These are phyloP conservation scores for Grammothele lineata DNA, from an alignment of 768 basidiomycete species.

Conservation along the genomic window DNA sequence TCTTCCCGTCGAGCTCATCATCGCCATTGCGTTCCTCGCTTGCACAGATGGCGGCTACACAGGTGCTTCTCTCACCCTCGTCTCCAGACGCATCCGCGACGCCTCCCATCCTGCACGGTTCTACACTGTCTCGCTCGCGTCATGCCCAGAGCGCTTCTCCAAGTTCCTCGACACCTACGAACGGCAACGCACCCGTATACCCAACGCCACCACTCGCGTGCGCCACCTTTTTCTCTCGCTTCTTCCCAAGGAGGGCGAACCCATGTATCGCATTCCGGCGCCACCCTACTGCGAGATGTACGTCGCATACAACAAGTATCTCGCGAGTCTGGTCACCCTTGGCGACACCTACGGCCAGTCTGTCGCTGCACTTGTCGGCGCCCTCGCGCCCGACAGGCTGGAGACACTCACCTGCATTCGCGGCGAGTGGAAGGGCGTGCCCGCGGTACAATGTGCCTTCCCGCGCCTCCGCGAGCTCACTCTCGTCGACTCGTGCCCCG, in stretches of 20 bases:
- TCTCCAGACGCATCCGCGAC: constrained; percentile 25
- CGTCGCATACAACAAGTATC: not conserved
- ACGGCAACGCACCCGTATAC: not conserved
- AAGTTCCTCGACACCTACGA: not conserved
- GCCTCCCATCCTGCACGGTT: constrained; percentile 20
- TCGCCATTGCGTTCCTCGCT: constrained; percentile 24
- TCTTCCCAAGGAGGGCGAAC: not conserved
- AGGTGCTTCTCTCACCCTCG: constrained; percentile 26
- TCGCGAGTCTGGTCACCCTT: not conserved
- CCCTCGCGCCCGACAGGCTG: not conserved
- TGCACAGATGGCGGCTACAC: constrained; percentile 28
- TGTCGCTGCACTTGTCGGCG: not conserved
- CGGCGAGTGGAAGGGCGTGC: not conserved
- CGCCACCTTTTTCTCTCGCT: not conserved
- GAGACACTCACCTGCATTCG: not conserved
- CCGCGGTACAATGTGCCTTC: not conserved
- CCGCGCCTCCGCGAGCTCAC: constrained; percentile 1
- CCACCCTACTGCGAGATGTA: not conserved
- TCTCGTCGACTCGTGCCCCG: not conserved
- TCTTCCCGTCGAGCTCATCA: constrained; percentile 25
- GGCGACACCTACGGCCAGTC: not conserved
- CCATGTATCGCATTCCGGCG: not conserved
- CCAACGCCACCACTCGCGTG: not conserved
- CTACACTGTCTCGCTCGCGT: not conserved
- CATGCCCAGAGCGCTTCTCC: not conserved